A percentile compares a stretch with the other conserved stretches of the same genome.
Evolutionary conservation across 1,284 basidiomycete genomes (phyloP).

Genomic region (Agaricales sp.): DNA sequence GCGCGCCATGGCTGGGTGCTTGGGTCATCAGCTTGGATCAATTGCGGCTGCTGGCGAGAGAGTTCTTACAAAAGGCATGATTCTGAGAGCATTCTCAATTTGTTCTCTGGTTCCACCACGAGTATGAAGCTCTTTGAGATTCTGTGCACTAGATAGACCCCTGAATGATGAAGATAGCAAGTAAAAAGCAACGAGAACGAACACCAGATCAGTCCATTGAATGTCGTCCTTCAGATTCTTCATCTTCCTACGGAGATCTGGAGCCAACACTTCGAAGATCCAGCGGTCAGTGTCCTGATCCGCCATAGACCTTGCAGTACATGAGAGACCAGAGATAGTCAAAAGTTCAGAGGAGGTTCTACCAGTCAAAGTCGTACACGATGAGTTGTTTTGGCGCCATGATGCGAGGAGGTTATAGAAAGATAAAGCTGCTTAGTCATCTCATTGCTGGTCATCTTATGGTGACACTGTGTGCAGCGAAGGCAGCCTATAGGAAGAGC

Average conservation of each 20-base stretch:
- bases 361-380: constrained; percentile 98
- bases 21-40: constrained; percentile 6
- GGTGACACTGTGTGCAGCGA: constrained; percentile 57
- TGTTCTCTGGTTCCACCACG: constrained; percentile 63
- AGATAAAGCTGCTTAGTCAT: constrained; percentile 9
- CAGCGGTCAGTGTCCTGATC: constrained; percentile 98
- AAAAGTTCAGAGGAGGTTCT: constrained; percentile 15
- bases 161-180: not conserved
- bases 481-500: constrained; percentile 73
- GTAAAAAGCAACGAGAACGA: constrained; percentile 20
- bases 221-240: constrained; percentile 55
- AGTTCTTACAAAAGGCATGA: constrained; percentile 77
- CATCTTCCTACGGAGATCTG: constrained; percentile 78
- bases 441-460: constrained; percentile 18
- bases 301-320: constrained; percentile 72
- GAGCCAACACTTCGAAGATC: constrained; percentile 88
- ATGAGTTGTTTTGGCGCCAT: constrained; percentile 52
- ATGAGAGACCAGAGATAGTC: constrained; percentile 4
- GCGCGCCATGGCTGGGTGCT: constrained; percentile 96
- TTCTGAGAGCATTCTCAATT: constrained; percentile 68
- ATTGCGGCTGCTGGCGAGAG: constrained; percentile 1
- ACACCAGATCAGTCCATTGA: constrained; percentile 97
- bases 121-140: constrained; percentile 59
- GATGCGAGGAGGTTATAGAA: not conserved
- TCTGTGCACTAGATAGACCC: constrained; percentile 49